These are phyloP conservation scores for Tinospora cordifolia DNA, from an alignment of 164 flowering plant species.

Conservation along the genomic window DNA sequence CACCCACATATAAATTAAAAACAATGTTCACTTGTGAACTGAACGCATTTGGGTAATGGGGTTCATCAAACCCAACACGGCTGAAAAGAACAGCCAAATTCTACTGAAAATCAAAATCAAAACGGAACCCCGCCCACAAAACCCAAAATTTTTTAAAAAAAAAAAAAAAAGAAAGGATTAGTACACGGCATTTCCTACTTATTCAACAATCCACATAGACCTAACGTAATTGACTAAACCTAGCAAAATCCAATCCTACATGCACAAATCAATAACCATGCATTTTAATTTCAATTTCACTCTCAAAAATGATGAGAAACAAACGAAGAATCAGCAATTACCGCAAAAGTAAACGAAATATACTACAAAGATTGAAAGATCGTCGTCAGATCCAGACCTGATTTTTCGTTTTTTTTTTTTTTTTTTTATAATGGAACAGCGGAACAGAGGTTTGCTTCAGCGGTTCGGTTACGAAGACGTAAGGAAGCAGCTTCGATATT, in stretches of 20 bases:
- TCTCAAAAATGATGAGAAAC: neutral
- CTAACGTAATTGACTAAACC: neutral
- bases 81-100: neutral
- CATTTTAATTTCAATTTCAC: neutral
- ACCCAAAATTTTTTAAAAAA: too few relatives aligned
- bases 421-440: neutral
- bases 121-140: too few relatives aligned
- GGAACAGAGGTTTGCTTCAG: neutral
- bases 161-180: neutral
- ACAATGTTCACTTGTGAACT: too few relatives aligned
- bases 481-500: neutral
- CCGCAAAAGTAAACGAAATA: neutral
- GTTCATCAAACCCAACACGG: too few relatives aligned
- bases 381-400: neutral
- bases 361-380: neutral
- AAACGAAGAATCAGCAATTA: neutral
- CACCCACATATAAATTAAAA: too few relatives aligned
- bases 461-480: constrained; percentile 1
- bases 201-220: neutral
- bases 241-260: neutral
- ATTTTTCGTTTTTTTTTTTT: neutral
- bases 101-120: neutral
- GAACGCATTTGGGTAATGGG: too few relatives aligned
- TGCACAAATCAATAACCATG: neutral
- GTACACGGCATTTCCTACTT: neutral